Conservation (phyloP, 331 rosid genomes). For the Saraca asoca region DNA sequence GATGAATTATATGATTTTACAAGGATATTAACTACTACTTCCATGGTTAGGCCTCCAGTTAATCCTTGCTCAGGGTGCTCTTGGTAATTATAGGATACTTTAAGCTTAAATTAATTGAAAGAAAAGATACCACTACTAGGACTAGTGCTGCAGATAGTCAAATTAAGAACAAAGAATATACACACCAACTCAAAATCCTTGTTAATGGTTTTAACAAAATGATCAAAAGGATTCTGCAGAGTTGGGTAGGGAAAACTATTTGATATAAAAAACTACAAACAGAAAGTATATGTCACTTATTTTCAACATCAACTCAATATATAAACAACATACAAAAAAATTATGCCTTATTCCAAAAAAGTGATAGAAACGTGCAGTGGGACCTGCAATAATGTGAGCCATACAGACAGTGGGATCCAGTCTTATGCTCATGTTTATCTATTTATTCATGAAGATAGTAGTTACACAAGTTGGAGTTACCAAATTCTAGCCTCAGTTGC, state of each 20-base stretch:
- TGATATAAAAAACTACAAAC: slow-evolving; percentile 48
- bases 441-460: no score
- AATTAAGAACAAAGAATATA: not conserved
- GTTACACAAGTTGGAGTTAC: not conserved
- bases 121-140: not conserved
- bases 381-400: no score
- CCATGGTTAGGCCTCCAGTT: slow-evolving; percentile 28
- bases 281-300: not conserved
- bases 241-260: slow-evolving; percentile 61
- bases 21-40: slow-evolving; percentile 44
- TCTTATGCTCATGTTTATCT: no score
- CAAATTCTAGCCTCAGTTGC: slow-evolving; percentile 48
- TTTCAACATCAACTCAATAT: not conserved
- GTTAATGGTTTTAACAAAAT: slow-evolving; percentile 52
- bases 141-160: not conserved
- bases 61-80: slow-evolving; percentile 48
- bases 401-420: no score
- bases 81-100: not conserved
- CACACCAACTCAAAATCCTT: slow-evolving; percentile 50
- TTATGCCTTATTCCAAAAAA: no score
- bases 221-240: slow-evolving; percentile 58
- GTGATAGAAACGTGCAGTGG: no score
- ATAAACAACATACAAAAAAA: not conserved
- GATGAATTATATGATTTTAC: slow-evolving; percentile 39
- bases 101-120: not conserved